phyloP scores from a whole-genome alignment of 2,329 filamentous ascomycete genomes.

The Blastomyces percursus region DNA sequence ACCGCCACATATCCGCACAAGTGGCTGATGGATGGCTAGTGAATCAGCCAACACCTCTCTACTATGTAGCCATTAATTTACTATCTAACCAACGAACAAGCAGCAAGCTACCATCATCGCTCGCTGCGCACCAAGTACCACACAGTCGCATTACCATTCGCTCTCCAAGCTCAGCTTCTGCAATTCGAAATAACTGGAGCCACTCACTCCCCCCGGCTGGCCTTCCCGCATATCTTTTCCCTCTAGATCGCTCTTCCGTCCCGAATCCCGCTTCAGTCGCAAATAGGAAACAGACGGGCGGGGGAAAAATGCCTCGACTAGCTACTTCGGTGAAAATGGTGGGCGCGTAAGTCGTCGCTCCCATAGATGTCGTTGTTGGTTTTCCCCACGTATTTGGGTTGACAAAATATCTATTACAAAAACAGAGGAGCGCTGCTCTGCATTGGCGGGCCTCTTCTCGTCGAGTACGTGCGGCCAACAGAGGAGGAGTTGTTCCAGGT shows the following conservation, averaged over 20 bases:
- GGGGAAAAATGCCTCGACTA: not conserved
- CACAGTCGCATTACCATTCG: not conserved
- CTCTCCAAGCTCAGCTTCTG: not conserved
- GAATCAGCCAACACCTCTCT: not conserved
- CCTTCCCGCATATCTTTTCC: not conserved
- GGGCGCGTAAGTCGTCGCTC: conserved; percentile 1
- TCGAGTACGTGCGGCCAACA: conserved; percentile 60
- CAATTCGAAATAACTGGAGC: not conserved
- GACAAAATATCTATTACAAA: not conserved
- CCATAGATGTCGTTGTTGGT: not conserved
- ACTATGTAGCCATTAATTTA: no score
- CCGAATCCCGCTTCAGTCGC: not conserved
- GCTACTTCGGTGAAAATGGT: conserved; percentile 5
- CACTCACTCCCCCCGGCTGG: not conserved
- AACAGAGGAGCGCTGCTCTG: conserved; percentile 58
- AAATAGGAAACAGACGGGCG: not conserved
- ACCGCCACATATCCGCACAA: not conserved
- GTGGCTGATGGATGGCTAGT: no score
- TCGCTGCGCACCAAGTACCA: not conserved
- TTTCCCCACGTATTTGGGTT: conserved; percentile 3
- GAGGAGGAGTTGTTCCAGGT: conserved; percentile 81
- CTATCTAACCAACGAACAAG: no score
- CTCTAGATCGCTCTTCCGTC: not conserved
- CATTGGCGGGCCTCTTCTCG: conserved; percentile 75
- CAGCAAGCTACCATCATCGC: not conserved